Percentiles rank a stretch among this genome's conserved stretches.
Evolutionary conservation across 208 protist species (phyloP).

Genomic region (Tetramitus jugosus): DNA sequence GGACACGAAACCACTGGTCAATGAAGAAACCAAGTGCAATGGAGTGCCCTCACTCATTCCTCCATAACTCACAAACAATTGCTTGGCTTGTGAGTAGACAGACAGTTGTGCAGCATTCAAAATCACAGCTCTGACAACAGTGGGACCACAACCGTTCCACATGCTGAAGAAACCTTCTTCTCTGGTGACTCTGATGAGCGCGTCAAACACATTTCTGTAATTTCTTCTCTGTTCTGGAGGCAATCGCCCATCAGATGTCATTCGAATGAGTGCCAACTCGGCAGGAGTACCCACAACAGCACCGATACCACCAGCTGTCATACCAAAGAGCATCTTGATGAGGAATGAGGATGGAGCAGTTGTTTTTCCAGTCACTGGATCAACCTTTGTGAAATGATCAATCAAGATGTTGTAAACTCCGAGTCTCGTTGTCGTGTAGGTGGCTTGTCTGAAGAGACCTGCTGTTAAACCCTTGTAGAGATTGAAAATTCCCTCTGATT

Average conservation of each 20-base stretch:
- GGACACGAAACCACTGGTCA: background rate
- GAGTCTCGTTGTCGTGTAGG: conserved; percentile 22
- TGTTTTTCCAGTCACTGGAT: background rate
- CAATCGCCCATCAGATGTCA: background rate
- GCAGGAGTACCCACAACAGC: conserved; percentile 15
- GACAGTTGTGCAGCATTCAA: conserved; percentile 18
- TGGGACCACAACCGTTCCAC: conserved; percentile 6
- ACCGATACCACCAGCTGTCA: background rate
- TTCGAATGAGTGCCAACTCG: conserved; percentile 4
- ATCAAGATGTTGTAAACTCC: background rate
- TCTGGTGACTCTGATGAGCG: background rate
- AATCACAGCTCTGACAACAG: conserved; percentile 10
- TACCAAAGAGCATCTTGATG: background rate
- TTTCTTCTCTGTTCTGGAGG: background rate
- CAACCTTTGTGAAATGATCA: background rate
- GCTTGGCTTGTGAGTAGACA: conserved; percentile 12
- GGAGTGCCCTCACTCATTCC: background rate
- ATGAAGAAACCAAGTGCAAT: background rate
- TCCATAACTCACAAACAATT: background rate
- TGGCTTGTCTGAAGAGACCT: background rate
- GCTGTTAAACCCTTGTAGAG: conserved; percentile 17
- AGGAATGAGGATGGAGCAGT: conserved; percentile 9
- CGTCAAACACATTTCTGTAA: conserved; percentile 10
- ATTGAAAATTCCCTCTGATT: background rate
- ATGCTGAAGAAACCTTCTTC: conserved; percentile 5